Percentiles rank a stretch among this genome's conserved stretches.
Evolutionary conservation across 116 monocot species (phyloP).

Genomic region (Iris pallida): DNA sequence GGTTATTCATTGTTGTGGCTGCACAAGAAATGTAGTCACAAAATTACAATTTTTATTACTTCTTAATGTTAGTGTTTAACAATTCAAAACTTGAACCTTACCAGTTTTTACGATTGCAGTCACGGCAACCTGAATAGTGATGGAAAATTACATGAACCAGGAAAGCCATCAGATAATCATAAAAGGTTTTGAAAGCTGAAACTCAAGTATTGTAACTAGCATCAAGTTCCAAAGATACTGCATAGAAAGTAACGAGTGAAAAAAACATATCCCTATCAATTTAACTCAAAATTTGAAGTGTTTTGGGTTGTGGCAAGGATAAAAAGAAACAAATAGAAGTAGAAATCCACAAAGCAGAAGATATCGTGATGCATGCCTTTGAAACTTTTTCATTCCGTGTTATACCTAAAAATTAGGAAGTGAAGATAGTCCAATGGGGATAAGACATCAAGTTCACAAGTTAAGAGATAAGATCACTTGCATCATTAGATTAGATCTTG

Average conservation of each 20-base stretch:
- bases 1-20: constrained; percentile 60
- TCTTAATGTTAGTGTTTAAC: no score
- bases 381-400: constrained; percentile 90
- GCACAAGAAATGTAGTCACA: no score
- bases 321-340: constrained; percentile 58
- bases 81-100: no score
- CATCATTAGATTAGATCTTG: constrained; percentile 85
- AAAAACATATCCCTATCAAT: background rate
- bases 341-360: constrained; percentile 43
- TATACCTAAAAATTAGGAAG: constrained; percentile 22
- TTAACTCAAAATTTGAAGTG: background rate
- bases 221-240: background rate
- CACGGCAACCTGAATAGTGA: constrained; percentile 88
- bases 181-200: background rate
- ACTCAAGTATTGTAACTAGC: background rate
- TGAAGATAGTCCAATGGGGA: background rate
- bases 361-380: constrained; percentile 50
- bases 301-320: constrained; percentile 39
- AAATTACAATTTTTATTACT: no score
- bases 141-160: constrained; percentile 27
- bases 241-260: background rate
- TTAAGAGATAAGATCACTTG: constrained; percentile 23
- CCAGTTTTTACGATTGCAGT: constrained; percentile 90
- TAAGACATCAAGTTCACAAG: background rate
- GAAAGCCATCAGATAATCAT: background rate